These are phyloP conservation scores for Somion occarium DNA, from an alignment of 1,284 basidiomycete species.

Conservation along the genomic window DNA sequence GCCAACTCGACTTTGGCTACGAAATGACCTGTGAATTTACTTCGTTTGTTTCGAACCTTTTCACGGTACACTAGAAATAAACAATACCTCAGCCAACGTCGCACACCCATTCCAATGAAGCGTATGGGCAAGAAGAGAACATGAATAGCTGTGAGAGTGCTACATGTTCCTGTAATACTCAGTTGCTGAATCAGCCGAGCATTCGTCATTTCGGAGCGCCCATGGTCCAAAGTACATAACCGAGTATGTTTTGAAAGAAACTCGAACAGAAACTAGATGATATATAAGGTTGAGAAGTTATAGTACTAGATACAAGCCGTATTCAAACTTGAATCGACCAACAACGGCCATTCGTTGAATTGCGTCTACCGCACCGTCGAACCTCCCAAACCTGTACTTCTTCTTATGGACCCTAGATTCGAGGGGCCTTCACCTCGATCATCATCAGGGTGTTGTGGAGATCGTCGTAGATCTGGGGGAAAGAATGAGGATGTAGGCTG, in stretches of 20 bases:
- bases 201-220: slow-evolving; percentile 1
- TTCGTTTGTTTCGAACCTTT: not conserved
- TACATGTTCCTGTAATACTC: no score
- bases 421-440: slow-evolving; percentile 70
- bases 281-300: no score
- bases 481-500: not conserved
- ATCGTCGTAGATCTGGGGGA: not conserved
- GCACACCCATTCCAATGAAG: not conserved
- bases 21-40: not conserved
- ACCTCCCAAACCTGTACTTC: slow-evolving; percentile 67
- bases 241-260: no score
- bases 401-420: slow-evolving; percentile 57
- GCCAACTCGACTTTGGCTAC: not conserved
- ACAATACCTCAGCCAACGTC: slow-evolving; percentile 4
- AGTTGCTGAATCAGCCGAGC: not conserved
- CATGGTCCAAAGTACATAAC: not conserved
- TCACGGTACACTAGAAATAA: no score
- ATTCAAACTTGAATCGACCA: no score
- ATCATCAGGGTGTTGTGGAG: slow-evolving; percentile 25
- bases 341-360: no score
- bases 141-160: no score
- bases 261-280: no score
- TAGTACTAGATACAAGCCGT: no score
- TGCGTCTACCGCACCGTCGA: slow-evolving; percentile 58
- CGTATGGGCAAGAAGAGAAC: not conserved